Conservation (phyloP, 331 rosid genomes). For the Rosa hybrid region DNA sequence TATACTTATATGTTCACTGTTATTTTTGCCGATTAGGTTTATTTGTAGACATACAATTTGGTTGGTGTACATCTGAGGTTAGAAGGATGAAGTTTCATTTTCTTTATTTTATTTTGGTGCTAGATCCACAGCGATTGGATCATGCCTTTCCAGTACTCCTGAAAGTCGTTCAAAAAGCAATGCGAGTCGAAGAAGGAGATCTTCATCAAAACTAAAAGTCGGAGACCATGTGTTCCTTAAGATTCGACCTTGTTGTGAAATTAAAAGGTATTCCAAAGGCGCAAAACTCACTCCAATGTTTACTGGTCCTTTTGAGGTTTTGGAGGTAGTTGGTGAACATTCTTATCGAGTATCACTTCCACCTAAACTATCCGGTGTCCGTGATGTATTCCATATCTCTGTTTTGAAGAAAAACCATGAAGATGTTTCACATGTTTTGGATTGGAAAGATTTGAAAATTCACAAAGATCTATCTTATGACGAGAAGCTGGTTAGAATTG, state of each 20-base stretch:
- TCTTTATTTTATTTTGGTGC: too few relatives aligned
- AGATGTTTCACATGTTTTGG: background rate
- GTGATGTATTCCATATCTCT: background rate
- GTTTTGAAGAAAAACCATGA: background rate
- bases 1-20: background rate
- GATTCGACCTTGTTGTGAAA: background rate
- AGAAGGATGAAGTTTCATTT: background rate
- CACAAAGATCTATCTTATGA: background rate
- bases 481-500: background rate
- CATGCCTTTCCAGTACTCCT: too few relatives aligned
- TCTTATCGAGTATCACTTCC: conserved; percentile 1
- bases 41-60: too few relatives aligned
- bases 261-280: background rate
- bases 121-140: too few relatives aligned
- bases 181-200: too few relatives aligned
- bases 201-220: background rate
- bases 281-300: background rate
- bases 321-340: background rate
- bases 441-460: background rate
- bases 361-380: background rate
- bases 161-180: background rate
- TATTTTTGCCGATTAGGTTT: background rate
- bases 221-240: background rate
- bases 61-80: background rate
- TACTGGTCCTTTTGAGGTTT: background rate